Evolutionary conservation across 2,329 filamentous ascomycete genomes (phyloP).

Genomic region (Thelonectria blattea): DNA sequence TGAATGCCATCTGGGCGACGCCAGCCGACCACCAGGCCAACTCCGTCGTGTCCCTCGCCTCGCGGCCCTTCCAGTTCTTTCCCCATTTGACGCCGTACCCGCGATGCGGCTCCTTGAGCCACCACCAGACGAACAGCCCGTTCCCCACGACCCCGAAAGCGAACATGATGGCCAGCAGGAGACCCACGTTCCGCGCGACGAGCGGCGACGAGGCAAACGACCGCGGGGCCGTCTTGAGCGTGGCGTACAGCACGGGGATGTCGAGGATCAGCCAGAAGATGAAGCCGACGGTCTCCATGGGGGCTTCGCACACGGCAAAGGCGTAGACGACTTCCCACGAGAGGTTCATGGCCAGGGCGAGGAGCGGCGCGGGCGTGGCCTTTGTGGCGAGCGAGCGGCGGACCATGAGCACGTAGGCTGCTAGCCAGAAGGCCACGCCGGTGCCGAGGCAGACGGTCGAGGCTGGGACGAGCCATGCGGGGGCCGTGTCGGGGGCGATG

Average conservation of each 20-base stretch:
- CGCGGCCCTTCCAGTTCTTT: slow-evolving; percentile 49
- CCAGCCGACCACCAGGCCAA: slow-evolving; percentile 56
- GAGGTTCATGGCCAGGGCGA: slow-evolving; percentile 56
- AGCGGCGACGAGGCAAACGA: slow-evolving; percentile 52
- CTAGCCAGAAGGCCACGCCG: slow-evolving; percentile 50
- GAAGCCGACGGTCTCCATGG: slow-evolving; percentile 53
- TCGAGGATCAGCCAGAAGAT: slow-evolving; percentile 57
- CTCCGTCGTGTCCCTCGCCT: slow-evolving; percentile 55
- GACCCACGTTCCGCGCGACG: slow-evolving; percentile 49
- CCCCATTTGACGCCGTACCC: slow-evolving; percentile 52
- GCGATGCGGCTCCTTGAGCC: slow-evolving; percentile 50
- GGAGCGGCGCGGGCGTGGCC: slow-evolving; percentile 56
- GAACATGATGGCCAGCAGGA: slow-evolving; percentile 45
- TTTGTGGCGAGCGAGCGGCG: slow-evolving; percentile 52
- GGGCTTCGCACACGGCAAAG: slow-evolving; percentile 52
- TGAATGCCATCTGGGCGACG: slow-evolving; percentile 50
- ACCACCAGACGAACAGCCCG: slow-evolving; percentile 54
- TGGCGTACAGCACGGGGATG: slow-evolving; percentile 52
- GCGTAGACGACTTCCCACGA: slow-evolving; percentile 59
- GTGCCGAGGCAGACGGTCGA: slow-evolving; percentile 44
- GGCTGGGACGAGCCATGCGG: slow-evolving; percentile 47
- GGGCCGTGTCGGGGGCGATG: slow-evolving; percentile 44
- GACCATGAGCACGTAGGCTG: slow-evolving; percentile 55
- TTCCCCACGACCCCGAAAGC: slow-evolving; percentile 47
- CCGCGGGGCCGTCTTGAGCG: slow-evolving; percentile 49